Evolutionary conservation across 257 asterid species (phyloP).

Genomic region (Solanum neorickii): DNA sequence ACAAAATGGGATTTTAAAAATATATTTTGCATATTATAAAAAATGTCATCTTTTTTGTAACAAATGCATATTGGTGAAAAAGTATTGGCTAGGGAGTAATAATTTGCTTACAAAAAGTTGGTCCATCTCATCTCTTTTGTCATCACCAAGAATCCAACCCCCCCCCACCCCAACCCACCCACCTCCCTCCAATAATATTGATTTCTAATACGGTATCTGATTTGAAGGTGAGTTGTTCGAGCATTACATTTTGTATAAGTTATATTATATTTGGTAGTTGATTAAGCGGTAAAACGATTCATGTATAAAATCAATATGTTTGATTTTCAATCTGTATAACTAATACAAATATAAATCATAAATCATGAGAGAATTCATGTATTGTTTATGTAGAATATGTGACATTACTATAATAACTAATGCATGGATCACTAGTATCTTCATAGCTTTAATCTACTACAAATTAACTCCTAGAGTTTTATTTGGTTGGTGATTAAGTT

Average conservation of each 20-base stretch:
- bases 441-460: neutral
- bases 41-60: neutral
- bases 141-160: neutral
- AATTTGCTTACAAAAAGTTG: neutral
- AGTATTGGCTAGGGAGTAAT: neutral
- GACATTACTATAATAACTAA: too few species aligned
- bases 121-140: neutral
- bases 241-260: accelerated
- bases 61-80: neutral
- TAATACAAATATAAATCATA: neutral
- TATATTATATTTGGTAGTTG: neutral
- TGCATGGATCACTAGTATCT: neutral
- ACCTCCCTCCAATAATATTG: neutral
- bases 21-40: neutral
- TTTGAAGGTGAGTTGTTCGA: neutral
- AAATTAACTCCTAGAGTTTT: neutral
- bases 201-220: neutral
- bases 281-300: neutral
- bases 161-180: too few species aligned
- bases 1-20: neutral
- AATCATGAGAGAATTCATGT: neutral
- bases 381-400: neutral
- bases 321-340: neutral
- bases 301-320: neutral
- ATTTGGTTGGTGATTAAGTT: neutral